Evolutionary conservation across 1,284 basidiomycete species (phyloP), one percentile per base, ranked within the genome.

Genomic region (Porodaedalea pini): DNA sequence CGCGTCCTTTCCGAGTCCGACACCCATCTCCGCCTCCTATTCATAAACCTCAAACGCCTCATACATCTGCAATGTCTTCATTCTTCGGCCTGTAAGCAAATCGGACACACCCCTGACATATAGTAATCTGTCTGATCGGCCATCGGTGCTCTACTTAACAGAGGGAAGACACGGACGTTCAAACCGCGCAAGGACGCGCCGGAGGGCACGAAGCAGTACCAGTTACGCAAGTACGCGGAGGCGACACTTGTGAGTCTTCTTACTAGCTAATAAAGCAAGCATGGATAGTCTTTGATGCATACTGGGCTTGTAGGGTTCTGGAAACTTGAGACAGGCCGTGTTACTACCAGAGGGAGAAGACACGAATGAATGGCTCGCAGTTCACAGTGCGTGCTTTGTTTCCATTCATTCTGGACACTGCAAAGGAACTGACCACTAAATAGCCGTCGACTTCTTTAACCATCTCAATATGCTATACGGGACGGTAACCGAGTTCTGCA

Each of bases 401-500:
- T 25, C 37, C 41, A 41, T 6, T 6, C 29, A 2, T 52, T 11
- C 19, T 50, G 55, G 8, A 4, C 6, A 32, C 17, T 13, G 4
- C 21, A 13, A 17, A 43, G 27, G 13, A n/a, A 31, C 49, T 56
- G 21, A 47, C 19, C 47, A 50, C 44, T 23, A 19, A 44, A n/a
- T 65, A 96, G 93, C 91, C 34, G 92, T 96, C 57, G 93, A 96
- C 70, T 96, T 96, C 73, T 96, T 96, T 79, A 96, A 96, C 69
- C 93, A 96, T 69, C 75, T 96, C 63, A 96, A 96, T 71, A 96
- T 96, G 93, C 76, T 96, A 11, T 98, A 97, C 68, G 94, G 94
- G 7, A 97, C 94, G 3, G 85, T 98, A 17, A 95, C 94, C 4
- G 94, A 98, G 73, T 98, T 98, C 69, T 98, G 94, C 71, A 96